Conservation (phyloP, 371 early-diverging fungal species). For the Mortierella sp. region DNA sequence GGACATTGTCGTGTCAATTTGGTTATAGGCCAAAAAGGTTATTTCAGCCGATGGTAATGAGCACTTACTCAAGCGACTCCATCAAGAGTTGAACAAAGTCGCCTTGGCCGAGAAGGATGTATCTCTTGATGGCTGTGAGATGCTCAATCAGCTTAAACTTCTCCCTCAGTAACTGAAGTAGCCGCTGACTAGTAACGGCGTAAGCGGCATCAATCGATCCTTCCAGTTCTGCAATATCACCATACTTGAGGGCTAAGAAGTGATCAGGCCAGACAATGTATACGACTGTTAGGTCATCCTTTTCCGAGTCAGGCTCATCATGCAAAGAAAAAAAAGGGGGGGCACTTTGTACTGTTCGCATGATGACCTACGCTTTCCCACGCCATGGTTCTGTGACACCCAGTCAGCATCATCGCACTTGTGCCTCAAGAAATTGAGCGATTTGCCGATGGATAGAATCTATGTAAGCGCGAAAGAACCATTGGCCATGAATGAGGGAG, state of each 20-base stretch:
- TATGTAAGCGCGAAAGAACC: constrained; percentile 20
- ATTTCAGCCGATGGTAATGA: too few relatives aligned
- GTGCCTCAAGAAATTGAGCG: constrained; percentile 91
- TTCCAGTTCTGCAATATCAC: constrained; percentile 77
- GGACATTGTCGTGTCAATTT: neutral
- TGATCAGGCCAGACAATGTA: too few relatives aligned
- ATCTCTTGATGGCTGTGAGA: constrained; percentile 85
- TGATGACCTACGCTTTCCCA: constrained; percentile 50
- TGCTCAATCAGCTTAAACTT: constrained; percentile 89
- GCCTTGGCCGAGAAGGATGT: constrained; percentile 94
- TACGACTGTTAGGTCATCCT: too few relatives aligned
- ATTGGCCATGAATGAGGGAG: too few relatives aligned
- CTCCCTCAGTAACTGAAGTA: constrained; percentile 76
- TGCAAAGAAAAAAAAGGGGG: constrained; percentile 7
- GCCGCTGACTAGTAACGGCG: constrained; percentile 70
- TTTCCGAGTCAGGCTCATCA: neutral
- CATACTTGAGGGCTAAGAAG: constrained; percentile 68
- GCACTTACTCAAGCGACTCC: constrained; percentile 84
- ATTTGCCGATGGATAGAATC: constrained; percentile 94
- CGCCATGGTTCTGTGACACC: constrained; percentile 56
- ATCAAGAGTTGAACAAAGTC: constrained; percentile 93
- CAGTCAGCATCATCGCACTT: constrained; percentile 83
- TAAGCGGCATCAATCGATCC: constrained; percentile 81
- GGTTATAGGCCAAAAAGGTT: too few relatives aligned
- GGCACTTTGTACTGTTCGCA: neutral